Evolutionary conservation across 176 grass and related monocot species (phyloP).

Genomic region (Tillandsia leiboldiana): DNA sequence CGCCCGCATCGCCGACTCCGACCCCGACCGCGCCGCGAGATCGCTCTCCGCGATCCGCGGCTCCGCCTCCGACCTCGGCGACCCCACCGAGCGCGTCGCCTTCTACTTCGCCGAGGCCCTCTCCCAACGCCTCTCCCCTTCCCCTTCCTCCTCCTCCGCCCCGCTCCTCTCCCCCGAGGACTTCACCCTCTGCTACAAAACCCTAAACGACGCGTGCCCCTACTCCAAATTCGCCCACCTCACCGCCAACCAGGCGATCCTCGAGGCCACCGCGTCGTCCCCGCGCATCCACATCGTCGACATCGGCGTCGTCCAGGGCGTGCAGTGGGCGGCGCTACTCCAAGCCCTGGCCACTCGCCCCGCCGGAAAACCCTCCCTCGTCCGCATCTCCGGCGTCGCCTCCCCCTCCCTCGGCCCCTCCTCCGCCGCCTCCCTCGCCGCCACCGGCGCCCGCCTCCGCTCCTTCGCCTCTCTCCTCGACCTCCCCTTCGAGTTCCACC

Average conservation of each 20-base stretch:
- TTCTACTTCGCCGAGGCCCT: constrained; percentile 94
- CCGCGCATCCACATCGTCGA: constrained; percentile 82
- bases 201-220: constrained; percentile 86
- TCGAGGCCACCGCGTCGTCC: constrained; percentile 72
- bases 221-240: constrained; percentile 98
- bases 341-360: constrained; percentile 92
- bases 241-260: constrained; percentile 94
- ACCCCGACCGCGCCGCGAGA: constrained; percentile 41
- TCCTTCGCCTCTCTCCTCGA: constrained; percentile 74
- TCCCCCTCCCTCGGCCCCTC: constrained; percentile 57
- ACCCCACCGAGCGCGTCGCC: constrained; percentile 74
- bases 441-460: constrained; percentile 63
- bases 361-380: constrained; percentile 54
- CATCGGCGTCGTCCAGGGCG: constrained; percentile 85
- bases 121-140: constrained; percentile 30
- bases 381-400: constrained; percentile 86
- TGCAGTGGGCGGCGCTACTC: constrained; percentile 93
- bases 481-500: constrained; percentile 84
- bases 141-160: constrained; percentile 4
- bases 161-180: constrained; percentile 43
- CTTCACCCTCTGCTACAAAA: constrained; percentile 90
- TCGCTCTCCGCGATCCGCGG: constrained; percentile 50
- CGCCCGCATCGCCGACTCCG: constrained; percentile 39
- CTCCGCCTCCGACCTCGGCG: constrained; percentile 41
- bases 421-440: constrained; percentile 52